Evolutionary conservation across 1,284 basidiomycete species (phyloP).

Genomic region (Lignosus rhinocerotis): DNA sequence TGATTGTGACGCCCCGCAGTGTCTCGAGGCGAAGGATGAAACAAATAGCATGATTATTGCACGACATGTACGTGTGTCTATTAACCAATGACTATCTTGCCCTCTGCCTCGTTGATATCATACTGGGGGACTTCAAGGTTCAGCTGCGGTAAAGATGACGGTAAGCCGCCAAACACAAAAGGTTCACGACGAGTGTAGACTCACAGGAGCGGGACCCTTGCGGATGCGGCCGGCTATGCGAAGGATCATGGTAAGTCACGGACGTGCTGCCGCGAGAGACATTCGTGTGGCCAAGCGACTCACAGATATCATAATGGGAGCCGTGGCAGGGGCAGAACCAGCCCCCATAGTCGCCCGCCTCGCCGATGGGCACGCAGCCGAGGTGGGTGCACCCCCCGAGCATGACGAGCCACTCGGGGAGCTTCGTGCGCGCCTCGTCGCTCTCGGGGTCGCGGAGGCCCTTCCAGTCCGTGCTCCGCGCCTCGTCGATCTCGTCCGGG

Average conservation of each 20-base stretch:
- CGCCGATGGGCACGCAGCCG: slow-evolving; percentile 98
- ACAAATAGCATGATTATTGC: slow-evolving; percentile 17
- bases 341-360: slow-evolving; percentile 97
- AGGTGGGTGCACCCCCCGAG: slow-evolving; percentile 98
- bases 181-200: slow-evolving; percentile 28
- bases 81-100: slow-evolving; percentile 92
- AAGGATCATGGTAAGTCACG: not conserved
- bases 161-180: slow-evolving; percentile 7
- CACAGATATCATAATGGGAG: slow-evolving; percentile 96
- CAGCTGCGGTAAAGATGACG: slow-evolving; percentile 48
- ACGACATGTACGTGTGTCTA: slow-evolving; percentile 24
- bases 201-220: slow-evolving; percentile 91
- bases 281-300: slow-evolving; percentile 27
- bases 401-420: slow-evolving; percentile 99
- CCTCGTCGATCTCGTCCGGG: slow-evolving; percentile 90
- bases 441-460: slow-evolving; percentile 89
- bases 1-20: not conserved
- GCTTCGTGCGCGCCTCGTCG: slow-evolving; percentile 88
- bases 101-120: slow-evolving; percentile 85
- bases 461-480: slow-evolving; percentile 85
- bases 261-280: not conserved
- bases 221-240: slow-evolving; percentile 84
- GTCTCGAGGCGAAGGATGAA: not conserved
- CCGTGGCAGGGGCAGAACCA: slow-evolving; percentile 99
- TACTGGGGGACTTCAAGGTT: slow-evolving; percentile 94